Base-by-base conservation (phyloP, 2,329 filamentous ascomycete genomes). In the Botryotinia convoluta region DNA sequence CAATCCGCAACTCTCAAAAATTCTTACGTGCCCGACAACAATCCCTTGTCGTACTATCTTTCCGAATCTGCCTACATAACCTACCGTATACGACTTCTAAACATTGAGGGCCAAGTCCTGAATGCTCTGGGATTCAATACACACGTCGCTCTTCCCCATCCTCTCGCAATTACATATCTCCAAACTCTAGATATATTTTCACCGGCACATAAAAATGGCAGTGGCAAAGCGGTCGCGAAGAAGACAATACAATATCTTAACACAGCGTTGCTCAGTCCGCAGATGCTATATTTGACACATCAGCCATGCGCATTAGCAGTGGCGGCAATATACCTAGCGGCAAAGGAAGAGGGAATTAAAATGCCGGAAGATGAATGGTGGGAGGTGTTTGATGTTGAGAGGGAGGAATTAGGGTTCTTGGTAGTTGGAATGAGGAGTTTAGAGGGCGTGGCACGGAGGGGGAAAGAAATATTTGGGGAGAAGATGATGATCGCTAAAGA, bases 341-440 rank as follows among this genome's bases (percentile, higher is more conserved):
- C 94, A 0, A 88, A 91, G 62, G 94, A 98, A 77, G 82, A 89
- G 1, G 90, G 88, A 0, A 89, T 92, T 20, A 94, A 93, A 81
- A 87, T 98, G 83, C 94, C 95, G 0, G 92, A 92, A 76, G 89
- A 88, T 65, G 91, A 93, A 76, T 99, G 96, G 96, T 99, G 96
- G 96, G 95, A 98, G 82, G 93, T 98, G 0, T 98, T 98, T 81
- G 96, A 99, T 82, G 93, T 96, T 12, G 95, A 98, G 79, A 87
- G 96, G 69, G 96, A 99, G 84, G 94, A 97, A 81, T 86, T 99
- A 51, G 96, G 96, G 0, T 98, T 98, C 78, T 83, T 98, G 73
- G 94, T 97, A 5, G 93, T 98, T 18, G 94, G 88, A 0, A 89
- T 98, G 87, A 86, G 90, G 75, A 98, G 95, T 79, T 84, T 97